These are phyloP conservation scores for Pseudognaphalium luteoalbum DNA, from an alignment of 129 eudicot genomes.

Conservation along the genomic window DNA sequence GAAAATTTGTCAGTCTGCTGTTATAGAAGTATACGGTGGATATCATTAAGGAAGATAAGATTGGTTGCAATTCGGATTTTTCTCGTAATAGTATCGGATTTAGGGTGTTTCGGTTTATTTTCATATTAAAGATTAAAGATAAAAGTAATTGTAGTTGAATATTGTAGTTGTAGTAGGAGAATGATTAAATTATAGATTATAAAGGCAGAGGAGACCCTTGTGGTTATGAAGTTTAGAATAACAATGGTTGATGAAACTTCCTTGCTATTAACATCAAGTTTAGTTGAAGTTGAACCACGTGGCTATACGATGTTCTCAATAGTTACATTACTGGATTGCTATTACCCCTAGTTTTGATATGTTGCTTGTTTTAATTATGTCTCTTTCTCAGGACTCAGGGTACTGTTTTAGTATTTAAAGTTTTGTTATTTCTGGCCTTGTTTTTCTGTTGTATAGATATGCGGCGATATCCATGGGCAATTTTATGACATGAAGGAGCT, in stretches of 20 bases:
- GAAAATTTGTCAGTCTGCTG: neutral
- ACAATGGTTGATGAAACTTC: neutral
- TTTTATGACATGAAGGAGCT: conserved; percentile 99
- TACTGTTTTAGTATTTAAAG: neutral
- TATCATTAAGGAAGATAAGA: neutral
- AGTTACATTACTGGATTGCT: conserved; percentile 10
- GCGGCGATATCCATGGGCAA: conserved; percentile 99
- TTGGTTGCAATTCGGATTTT: neutral
- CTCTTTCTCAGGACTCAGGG: neutral
- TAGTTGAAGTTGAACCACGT: neutral
- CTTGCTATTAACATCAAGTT: neutral
- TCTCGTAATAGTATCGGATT: neutral
- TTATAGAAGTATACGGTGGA: neutral
- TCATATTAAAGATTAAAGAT: neutral
- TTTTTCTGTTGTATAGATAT: conserved; percentile 58
- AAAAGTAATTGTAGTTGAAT: no score
- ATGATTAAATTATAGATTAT: neutral
- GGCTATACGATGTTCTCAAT: neutral
- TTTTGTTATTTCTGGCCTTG: conserved; percentile 12
- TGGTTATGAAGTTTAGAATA: neutral
- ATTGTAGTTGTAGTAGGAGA: neutral
- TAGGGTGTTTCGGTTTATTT: neutral
- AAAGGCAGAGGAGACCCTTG: neutral
- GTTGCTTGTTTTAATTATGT: conserved; percentile 8
- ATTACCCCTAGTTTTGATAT: neutral